Base-by-base conservation (phyloP, 352 stramenopile species). In the Phytopythium boreale region DNA sequence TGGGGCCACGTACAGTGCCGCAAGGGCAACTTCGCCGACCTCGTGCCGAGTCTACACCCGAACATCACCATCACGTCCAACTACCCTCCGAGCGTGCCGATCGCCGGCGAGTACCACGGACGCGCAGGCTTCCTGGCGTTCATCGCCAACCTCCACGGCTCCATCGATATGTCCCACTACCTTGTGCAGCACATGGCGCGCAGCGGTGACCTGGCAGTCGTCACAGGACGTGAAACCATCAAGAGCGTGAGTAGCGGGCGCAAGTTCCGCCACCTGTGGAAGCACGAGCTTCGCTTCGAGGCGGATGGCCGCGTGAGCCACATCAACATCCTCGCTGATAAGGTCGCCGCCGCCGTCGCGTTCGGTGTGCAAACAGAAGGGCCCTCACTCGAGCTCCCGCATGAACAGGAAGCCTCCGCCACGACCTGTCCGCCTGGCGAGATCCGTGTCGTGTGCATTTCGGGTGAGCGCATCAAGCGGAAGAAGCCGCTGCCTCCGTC, bases 311-410 rank as follows among this genome's bases (percentile, higher is more conserved):
- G 84, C 31, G 86, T 95, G 57, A 92, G 81, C 51, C 81, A 93
- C 63, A 88, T 95, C 68, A 90, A 93, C 66, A 89, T 95, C 71
- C 74, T 93, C 20, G 87, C 77, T n/a, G 87, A 95, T 68, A 88
- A 92, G 61, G 88, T 82, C 11, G 82, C 87, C 6, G 85, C 87
- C 1, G 73, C 87, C 14, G 83, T 93, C 49, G 87, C 84, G 29
- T 95, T 95, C 64, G 82, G 75, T 4, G 75, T 82, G 68, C 77
- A 85, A 50, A 80, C 70, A 26, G 79, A 72, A 1, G 84, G 87
- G 0, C 75, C 80, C 11, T 86, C 71, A 59, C 76, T 90, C 27
- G 77, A 81, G 58, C 65, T 93, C 0, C 80, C 81, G 0, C 76
- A 88, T 56, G 82, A 95, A 24, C 80, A 87, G 15, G 87, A 92